Base-by-base conservation (phyloP, 164 flowering plant species). In the Protea cynaroides region DNA sequence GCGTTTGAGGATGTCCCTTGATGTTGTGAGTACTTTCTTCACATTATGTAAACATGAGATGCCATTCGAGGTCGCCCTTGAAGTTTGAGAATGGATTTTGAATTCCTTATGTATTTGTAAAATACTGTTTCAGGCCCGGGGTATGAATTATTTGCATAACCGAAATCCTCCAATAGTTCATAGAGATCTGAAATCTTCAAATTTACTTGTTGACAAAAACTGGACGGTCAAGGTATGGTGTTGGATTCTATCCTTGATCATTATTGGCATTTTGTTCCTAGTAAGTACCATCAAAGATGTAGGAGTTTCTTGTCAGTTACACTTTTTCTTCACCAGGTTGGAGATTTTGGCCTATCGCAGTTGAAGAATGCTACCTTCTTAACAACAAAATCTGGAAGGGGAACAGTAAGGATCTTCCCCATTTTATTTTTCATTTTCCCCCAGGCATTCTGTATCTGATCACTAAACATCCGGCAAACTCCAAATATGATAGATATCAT, bases 101-200 rank as follows among this genome's bases (percentile, higher is more conserved):
- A 65, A 25, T 57, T 66, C 43, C 38, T 56, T 46, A 13, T 1
- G 23, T 21, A 56, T 17, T 25, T 61, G 34, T n/a, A 59, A 55
- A 29, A 8, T 21, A 43, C 40, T 65, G 11, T 58, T 77, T 72
- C 83, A 91, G 96, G 90, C 89, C 36, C 82, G 84, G 76, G 97
- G 97, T 9, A 84, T 91, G 91, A 91, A 91, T 69, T 91, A 91
- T 75, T 77, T 91, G 79, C 97, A 88, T 71, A 79, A 56, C 38
- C 78, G 92, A 54, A 88, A 82, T 78, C 97, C 97, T 40, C 95
- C 97, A 10, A 85, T 91, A 56, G 82, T 91, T 22, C 97, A 91
- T 56, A 79, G 96, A 74, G 97, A 91, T 71, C 67, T 91, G 49
- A 91, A 91, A 78, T 84, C 97, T 60, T 82, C 97, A 29, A 91